Evolutionary conservation across 805 yeast species (phyloP), one percentile per base, ranked within the genome.

Genomic region (Tetrapisispora nanseiensis): DNA sequence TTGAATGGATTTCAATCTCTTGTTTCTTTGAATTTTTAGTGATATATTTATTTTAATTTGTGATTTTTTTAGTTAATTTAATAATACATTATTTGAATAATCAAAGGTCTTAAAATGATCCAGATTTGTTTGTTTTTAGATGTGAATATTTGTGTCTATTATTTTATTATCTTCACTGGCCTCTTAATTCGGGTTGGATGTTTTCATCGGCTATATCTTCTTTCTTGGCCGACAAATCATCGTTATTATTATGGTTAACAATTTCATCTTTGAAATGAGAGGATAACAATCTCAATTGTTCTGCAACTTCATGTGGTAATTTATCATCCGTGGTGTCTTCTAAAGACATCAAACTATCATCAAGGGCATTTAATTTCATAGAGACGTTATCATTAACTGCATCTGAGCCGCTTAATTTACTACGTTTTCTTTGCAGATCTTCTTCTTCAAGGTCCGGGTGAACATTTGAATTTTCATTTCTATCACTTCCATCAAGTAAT

Each of bases 141-240:
- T n/a, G n/a, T n/a, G n/a, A n/a, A n/a, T n/a, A n/a, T n/a, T n/a
- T n/a, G n/a, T n/a, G n/a, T n/a, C n/a, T n/a, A n/a, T 26, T 27
- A 12, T 26, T 36, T 12, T 18, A 26, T 18, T 3, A 26, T 18
- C 16, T 29, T 20, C 41, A 61, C 30, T 59, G 61, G 11, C 59
- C 62, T 47, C 64, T 56, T 40, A 61, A 47, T 46, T 60, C 64
- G 10, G 66, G 66, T 44, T 61, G 66, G 40, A 61, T 61, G 38
- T 61, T 61, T 41, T 60, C 66, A 38, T 60, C 64, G 1, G 59
- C 47, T 22, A 54, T 54, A 22, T 53, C 59, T 13, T 49, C 55
- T 24, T 57, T 31, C 15, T 44, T 42, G n/a, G 40, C 45, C 18
- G 50, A 39, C 6, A 33, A 12, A 23, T 45, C 49, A 34, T 49